Evolutionary conservation across 1,139 yeast species (phyloP).

Genomic region (Candida smagusa): DNA sequence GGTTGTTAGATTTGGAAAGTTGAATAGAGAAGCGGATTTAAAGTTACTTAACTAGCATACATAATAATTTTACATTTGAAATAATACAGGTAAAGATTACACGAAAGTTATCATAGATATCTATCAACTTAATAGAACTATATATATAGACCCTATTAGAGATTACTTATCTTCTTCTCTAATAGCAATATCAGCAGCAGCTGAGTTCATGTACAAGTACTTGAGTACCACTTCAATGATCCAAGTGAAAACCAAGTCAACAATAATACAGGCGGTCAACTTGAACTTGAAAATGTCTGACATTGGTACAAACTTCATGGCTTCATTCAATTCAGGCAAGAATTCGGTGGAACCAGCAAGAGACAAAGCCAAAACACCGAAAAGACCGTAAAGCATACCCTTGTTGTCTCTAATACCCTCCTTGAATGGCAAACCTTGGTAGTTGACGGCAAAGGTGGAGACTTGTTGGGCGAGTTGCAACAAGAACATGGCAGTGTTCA

Average conservation of each 20-base stretch:
- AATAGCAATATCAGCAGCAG: slow-evolving; percentile 86
- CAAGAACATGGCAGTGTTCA: slow-evolving; percentile 94
- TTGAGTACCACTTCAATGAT: slow-evolving; percentile 78
- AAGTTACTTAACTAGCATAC: not conserved
- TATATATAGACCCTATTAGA: slow-evolving; percentile 7
- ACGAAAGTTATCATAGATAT: not conserved
- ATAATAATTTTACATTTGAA: no score
- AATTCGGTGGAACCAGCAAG: slow-evolving; percentile 92
- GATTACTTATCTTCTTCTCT: slow-evolving; percentile 24
- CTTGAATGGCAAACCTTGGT: slow-evolving; percentile 96
- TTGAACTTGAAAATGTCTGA: slow-evolving; percentile 66
- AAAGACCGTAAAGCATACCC: slow-evolving; percentile 94
- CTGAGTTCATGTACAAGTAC: slow-evolving; percentile 82
- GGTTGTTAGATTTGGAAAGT: slow-evolving; percentile 24
- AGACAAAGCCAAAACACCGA: slow-evolving; percentile 89
- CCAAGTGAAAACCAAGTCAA: slow-evolving; percentile 79
- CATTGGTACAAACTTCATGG: slow-evolving; percentile 92
- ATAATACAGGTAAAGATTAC: not conserved
- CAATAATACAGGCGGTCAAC: slow-evolving; percentile 66
- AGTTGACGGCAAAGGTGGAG: slow-evolving; percentile 95
- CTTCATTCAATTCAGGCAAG: slow-evolving; percentile 89
- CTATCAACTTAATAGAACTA: no score
- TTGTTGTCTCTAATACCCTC: slow-evolving; percentile 86
- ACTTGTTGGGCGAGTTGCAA: slow-evolving; percentile 95
- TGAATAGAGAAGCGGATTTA: slow-evolving; percentile 29